Base-by-base conservation (phyloP, 2,329 filamentous ascomycete genomes). In the Colletotrichum sp. region DNA sequence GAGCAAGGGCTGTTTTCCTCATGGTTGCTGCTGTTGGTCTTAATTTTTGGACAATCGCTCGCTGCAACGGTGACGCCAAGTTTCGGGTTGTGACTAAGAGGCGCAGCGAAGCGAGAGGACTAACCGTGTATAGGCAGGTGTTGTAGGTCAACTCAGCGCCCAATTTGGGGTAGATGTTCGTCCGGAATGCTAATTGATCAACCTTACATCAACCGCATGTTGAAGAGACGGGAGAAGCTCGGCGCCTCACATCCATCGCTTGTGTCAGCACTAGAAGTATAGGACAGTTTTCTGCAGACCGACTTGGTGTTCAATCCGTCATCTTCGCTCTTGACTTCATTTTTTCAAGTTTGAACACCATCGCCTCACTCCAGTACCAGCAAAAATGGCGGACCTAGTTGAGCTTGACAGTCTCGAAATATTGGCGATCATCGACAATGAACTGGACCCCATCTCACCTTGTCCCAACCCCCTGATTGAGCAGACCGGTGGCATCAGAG, bases 371-470 rank as follows among this genome's bases (percentile, higher is more conserved):
- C 59, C 16, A 12, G 5, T n/a, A 21, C 13, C 8, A 36, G 18
- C 18, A n/a, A 47, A 43, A 18, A 67, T 67, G 65, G 33, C 24
- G 34, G 21, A 54, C 21, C 57, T 69, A n/a, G 29, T 55, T 29
- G 79, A 81, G 55, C 77, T 81, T 33, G 78, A 81, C 70, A 76
- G 72, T 63, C 81, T 90, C 33, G 86, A 89, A 38, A 85, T 88
- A 29, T 79, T 83, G 7, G 83, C 89, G 36, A 85, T 90, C 71
- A 84, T 90, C 70, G 87, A 89, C 78, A 88, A 90, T 81, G 88
- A 90, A 73, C 81, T 90, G 55, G 88, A 90, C 76, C 84, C 86
- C 6, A 84, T 90, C 71, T 89, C 88, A 2, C 83, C 85, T 3
- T 82, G 84, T 21, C 81, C 85, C 1, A 83, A 85, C 24, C 81